Base-by-base conservation (phyloP, 805 yeast species). In the Yamadazyma kitorensis region DNA sequence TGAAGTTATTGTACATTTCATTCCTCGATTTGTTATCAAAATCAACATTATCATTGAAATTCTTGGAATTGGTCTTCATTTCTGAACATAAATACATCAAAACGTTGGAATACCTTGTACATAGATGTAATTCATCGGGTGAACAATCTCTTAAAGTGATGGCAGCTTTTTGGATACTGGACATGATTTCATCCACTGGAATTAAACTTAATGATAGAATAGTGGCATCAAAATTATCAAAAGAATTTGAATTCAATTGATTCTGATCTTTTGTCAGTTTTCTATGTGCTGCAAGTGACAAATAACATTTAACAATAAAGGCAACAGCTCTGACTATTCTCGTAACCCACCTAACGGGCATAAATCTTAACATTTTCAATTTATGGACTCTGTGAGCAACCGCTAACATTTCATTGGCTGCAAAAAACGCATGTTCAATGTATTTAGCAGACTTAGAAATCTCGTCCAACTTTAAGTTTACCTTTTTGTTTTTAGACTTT, bases 271-370 rank as follows among this genome's bases (percentile, higher is more conserved):
- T 30, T n/a, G 43, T 33, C 39, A 33, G 39, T 17, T 43, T 43
- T 32, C 61, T 64, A 41, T 64, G 70, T 2, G 71, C 70, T 0
- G 84, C 76, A 18, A 83, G 62, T 0, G 86, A 81, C 43, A 82
- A 54, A 50, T 86, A 79, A 51, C 94, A 85, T 58, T 89, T 91
- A 10, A 91, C 93, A 34, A 91, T 73, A 54, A 88, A 89, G 2
- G 96, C 93, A 9, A 87, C 87, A 0, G 96, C 86, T 47, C 91
- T 77, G 14, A 89, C 88, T 17, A 87, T 78, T 33, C 95, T 70
- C 0, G 86, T 82, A 5, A 84, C 80, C 95, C 96, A 88, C 43
- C 96, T 67, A n/a, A 87, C 88, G 1, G 98, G 96, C 80, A 88
- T 86, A 51, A 72, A 82, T 37, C 78, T 68, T 34, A 87, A 61